These are phyloP conservation scores for Eimeria falciformis DNA, from an alignment of 169 alveolate species.

Conservation along the genomic window DNA sequence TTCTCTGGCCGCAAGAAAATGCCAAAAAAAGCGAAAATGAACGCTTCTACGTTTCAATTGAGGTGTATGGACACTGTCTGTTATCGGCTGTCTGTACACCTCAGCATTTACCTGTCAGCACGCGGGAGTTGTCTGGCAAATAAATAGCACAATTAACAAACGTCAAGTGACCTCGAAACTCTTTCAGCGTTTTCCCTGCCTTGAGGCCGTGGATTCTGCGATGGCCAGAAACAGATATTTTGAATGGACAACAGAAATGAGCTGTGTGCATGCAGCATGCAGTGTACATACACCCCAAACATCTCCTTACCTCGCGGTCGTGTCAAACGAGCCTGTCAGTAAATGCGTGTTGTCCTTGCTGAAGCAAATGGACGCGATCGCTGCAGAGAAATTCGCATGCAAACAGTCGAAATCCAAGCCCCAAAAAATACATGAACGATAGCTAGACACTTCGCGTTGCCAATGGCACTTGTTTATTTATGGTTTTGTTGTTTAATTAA, in stretches of 20 bases:
- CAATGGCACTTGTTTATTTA: too few species aligned
- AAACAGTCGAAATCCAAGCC: too few species aligned
- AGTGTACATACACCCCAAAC: neutral
- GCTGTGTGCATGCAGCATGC: neutral
- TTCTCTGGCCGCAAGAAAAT: too few species aligned
- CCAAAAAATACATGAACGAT: too few species aligned
- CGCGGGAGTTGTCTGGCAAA: slow-evolving; percentile 62
- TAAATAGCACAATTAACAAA: slow-evolving; percentile 79
- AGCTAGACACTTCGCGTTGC: too few species aligned
- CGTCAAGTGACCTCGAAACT: slow-evolving; percentile 80
- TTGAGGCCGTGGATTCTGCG: slow-evolving; percentile 79
- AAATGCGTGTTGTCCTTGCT: slow-evolving; percentile 86
- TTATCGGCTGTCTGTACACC: too few species aligned
- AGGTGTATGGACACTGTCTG: too few species aligned
- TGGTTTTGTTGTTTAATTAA: too few species aligned
- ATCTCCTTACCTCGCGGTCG: slow-evolving; percentile 82
- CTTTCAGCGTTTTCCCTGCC: slow-evolving; percentile 79
- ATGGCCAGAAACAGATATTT: neutral
- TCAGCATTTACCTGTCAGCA: slow-evolving; percentile 9
- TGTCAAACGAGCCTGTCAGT: slow-evolving; percentile 89
- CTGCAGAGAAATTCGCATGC: too few species aligned
- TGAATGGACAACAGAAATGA: neutral
- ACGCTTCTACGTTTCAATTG: too few species aligned
- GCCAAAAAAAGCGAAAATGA: too few species aligned
- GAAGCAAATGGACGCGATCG: slow-evolving; percentile 87